These are phyloP conservation scores for Aspergillus alliaceus DNA, from an alignment of 2,329 filamentous ascomycete species.

Conservation along the genomic window DNA sequence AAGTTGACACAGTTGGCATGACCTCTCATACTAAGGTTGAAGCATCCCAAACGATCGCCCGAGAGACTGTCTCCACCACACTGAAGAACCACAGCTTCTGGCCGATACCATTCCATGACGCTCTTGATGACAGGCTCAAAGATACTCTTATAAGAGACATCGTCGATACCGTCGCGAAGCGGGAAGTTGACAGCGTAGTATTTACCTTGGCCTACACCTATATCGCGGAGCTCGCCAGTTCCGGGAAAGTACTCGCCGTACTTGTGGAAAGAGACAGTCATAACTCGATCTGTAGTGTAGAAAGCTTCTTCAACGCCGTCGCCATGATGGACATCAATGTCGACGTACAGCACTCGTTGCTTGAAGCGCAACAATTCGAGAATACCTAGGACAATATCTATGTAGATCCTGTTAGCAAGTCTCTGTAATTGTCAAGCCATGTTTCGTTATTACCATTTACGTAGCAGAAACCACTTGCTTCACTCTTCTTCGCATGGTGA, in stretches of 20 bases:
- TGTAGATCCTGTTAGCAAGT: slow-evolving; percentile 12
- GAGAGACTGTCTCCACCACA: slow-evolving; percentile 69
- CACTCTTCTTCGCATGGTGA: slow-evolving; percentile 92
- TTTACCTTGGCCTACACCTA: slow-evolving; percentile 66
- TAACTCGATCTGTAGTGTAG: slow-evolving; percentile 69
- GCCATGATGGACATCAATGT: slow-evolving; percentile 68
- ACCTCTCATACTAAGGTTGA: slow-evolving; percentile 69
- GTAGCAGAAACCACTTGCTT: slow-evolving; percentile 96
- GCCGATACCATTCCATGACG: slow-evolving; percentile 69
- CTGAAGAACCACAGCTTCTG: slow-evolving; percentile 67
- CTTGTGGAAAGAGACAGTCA: slow-evolving; percentile 72
- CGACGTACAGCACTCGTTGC: slow-evolving; percentile 64
- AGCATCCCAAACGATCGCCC: slow-evolving; percentile 67
- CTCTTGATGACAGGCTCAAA: slow-evolving; percentile 68
- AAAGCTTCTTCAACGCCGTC: slow-evolving; percentile 72
- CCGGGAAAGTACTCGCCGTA: slow-evolving; percentile 73
- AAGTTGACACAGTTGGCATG: slow-evolving; percentile 70
- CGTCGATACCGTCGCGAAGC: slow-evolving; percentile 67
- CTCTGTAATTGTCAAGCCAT: not conserved
- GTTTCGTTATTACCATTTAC: slow-evolving; percentile 68
- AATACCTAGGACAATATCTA: slow-evolving; percentile 67
- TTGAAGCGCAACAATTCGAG: slow-evolving; percentile 65
- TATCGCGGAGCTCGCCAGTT: slow-evolving; percentile 67
- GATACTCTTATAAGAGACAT: slow-evolving; percentile 65
- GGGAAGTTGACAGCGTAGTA: slow-evolving; percentile 70